Base-by-base conservation (phyloP, 2,329 filamentous ascomycete genomes). In the Pseudofabraea citricarpa region DNA sequence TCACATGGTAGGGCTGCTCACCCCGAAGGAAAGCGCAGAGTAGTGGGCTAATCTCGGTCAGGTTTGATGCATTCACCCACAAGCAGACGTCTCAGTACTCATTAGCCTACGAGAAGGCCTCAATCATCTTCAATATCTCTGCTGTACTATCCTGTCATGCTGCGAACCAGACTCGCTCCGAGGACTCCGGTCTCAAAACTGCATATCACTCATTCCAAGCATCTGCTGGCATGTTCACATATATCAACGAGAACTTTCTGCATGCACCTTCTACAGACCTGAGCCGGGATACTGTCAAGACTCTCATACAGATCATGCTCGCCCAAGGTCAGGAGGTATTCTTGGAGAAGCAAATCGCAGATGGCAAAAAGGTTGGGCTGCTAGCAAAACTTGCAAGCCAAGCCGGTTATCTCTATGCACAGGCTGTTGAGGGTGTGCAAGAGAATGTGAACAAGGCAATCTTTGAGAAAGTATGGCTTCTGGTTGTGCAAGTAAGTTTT, bases 41-140 rank as follows among this genome's bases (percentile, higher is more conserved):
- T n/a, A 31, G 27, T 31, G 27, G 16, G 13, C 16, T 12, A 31
- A 12, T 37, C 9, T 12, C 19, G 15, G 27, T 35, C 59, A 95
- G 90, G 90, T 97, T 94, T 69, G 93, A 98, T 66, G 93, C 94
- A n/a, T 98, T 98, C 64, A 98, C 93, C 35, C 90, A 95, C 64
- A 96, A 97, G 61, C 79, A 90, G n/a, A 98, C 93, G 4, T 83
- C 90, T 4, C 93, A 98, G 65, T 96, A 94, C 70, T 96, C 90
- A 6, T 76, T 98, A 37, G 93, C 93, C 37, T 98, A 94, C 64
- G 93, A 98, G 66, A 98, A 98, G 64, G 93, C 93, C 12, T 97
- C 91, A 57, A 95, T 98, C 61, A 96, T 98, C 59, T 98, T 98
- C 76, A 98, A 98, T 67, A 98, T 98, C 54, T 95, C 91, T 27